Percentiles rank a stretch among this genome's conserved stretches.
These are phyloP conservation scores for Paramecium pentaurelia DNA, from an alignment of 73 alveolate species.

Conservation along the genomic window DNA sequence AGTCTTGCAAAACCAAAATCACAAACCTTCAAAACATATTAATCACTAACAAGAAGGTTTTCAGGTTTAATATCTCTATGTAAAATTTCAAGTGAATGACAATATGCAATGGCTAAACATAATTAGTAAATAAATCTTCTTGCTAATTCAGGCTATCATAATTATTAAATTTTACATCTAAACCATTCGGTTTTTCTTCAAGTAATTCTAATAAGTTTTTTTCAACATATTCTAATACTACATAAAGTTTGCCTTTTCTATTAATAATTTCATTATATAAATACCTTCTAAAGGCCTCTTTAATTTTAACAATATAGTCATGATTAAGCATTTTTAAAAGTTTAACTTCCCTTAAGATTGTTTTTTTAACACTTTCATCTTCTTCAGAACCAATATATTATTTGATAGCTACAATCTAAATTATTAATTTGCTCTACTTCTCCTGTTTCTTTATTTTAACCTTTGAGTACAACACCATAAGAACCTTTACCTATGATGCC, in stretches of 20 bases:
- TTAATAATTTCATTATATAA: neutral
- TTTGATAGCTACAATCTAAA: constrained; percentile 89
- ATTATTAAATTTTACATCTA: constrained; percentile 29
- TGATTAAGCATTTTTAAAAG: constrained; percentile 84
- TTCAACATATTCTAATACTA: constrained; percentile 74
- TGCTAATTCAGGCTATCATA: constrained; percentile 72
- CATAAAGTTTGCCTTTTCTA: constrained; percentile 75
- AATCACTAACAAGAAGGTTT: constrained; percentile 62
- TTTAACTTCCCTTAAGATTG: constrained; percentile 92
- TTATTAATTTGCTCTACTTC: neutral
- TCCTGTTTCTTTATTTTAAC: constrained; percentile 71
- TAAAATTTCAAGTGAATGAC: constrained; percentile 73
- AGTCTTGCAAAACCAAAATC: constrained; percentile 70
- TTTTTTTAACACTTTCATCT: constrained; percentile 89
- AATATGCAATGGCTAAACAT: constrained; percentile 70
- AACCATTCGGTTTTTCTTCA: constrained; percentile 78
- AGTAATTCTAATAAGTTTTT: constrained; percentile 71
- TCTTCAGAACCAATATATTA: constrained; percentile 92
- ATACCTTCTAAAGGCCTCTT: constrained; percentile 92
- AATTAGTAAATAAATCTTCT: constrained; percentile 61
- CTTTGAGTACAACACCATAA: constrained; percentile 73
- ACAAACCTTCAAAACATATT: constrained; percentile 49
- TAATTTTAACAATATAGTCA: constrained; percentile 87
- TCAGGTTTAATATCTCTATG: constrained; percentile 92
- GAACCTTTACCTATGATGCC: constrained; percentile 64